Conservation (phyloP, 805 yeast species). For the Nakazawaea anatomiae region DNA sequence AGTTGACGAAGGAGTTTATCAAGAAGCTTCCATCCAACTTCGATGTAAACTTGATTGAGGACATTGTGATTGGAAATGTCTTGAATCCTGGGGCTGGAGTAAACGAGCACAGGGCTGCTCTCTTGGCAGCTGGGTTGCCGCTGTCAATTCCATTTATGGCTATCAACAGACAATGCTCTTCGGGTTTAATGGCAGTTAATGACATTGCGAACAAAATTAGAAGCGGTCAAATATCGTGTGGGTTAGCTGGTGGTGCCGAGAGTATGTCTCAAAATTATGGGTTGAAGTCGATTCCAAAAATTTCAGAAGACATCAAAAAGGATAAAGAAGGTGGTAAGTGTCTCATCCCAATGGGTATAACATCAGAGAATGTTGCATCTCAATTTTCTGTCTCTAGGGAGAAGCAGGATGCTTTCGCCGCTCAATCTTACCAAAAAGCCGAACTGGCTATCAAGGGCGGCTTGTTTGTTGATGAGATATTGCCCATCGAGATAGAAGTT, state of each 20-base stretch:
- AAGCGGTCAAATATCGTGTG: slow-evolving; percentile 85
- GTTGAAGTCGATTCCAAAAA: slow-evolving; percentile 62
- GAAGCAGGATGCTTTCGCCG: slow-evolving; percentile 87
- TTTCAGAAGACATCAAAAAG: slow-evolving; percentile 41
- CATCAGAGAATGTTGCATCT: slow-evolving; percentile 84
- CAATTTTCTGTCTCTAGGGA: slow-evolving; percentile 58
- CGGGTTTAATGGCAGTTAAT: slow-evolving; percentile 86
- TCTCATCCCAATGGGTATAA: slow-evolving; percentile 92
- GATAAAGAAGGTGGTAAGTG: slow-evolving; percentile 53
- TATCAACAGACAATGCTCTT: slow-evolving; percentile 90
- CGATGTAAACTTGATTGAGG: slow-evolving; percentile 58
- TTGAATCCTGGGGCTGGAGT: slow-evolving; percentile 93
- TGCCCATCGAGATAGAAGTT: slow-evolving; percentile 66
- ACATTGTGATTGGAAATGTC: slow-evolving; percentile 87
- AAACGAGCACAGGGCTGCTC: slow-evolving; percentile 89
- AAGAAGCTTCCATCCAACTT: slow-evolving; percentile 45
- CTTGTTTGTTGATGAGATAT: slow-evolving; percentile 80
- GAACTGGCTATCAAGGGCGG: slow-evolving; percentile 66
- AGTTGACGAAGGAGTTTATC: slow-evolving; percentile 55
- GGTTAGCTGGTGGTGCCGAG: slow-evolving; percentile 90
- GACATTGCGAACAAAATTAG: slow-evolving; percentile 81
- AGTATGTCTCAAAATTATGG: slow-evolving; percentile 90
- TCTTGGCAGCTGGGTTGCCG: slow-evolving; percentile 88
- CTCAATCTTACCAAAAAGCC: slow-evolving; percentile 81
- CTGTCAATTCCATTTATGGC: slow-evolving; percentile 73